Evolutionary conservation across 257 asterid species (phyloP).

Genomic region (Fraxinus quadrangulata): DNA sequence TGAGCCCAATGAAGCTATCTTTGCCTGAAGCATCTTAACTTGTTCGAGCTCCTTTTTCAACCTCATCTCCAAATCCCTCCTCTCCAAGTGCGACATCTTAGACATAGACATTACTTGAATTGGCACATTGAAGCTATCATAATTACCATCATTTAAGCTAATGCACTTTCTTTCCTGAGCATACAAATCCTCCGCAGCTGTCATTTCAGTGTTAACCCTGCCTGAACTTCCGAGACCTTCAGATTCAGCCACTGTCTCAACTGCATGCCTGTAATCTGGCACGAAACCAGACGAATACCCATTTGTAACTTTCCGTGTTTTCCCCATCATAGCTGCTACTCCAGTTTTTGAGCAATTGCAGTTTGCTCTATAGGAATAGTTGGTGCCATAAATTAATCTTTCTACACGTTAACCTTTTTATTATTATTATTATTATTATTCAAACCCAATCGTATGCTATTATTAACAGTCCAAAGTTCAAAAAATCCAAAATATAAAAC

Average conservation of each 20-base stretch:
- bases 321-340: conserved; percentile 56
- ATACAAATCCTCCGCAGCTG: conserved; percentile 44
- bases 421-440: background rate
- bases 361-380: conserved; percentile 58
- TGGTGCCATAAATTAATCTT: conserved; percentile 57
- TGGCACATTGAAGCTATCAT: conserved; percentile 58
- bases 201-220: conserved; percentile 44
- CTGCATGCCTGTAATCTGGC: conserved; percentile 62
- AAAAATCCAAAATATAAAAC: background rate
- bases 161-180: conserved; percentile 37
- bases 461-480: conserved; percentile 7
- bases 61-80: conserved; percentile 55
- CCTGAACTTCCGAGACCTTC: conserved; percentile 61
- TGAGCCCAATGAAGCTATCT: conserved; percentile 41
- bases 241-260: conserved; percentile 71
- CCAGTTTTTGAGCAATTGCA: conserved; percentile 36
- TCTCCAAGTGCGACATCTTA: conserved; percentile 59
- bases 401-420: conserved; percentile 40
- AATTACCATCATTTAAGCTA: conserved; percentile 44
- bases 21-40: conserved; percentile 62
- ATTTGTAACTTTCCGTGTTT: conserved; percentile 61
- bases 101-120: conserved; percentile 49
- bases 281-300: conserved; percentile 54
- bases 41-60: conserved; percentile 68
- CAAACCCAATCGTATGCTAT: conserved; percentile 24